Conservation (phyloP, 2,329 filamentous ascomycete species). For the Aureobasidium leucospermi region DNA sequence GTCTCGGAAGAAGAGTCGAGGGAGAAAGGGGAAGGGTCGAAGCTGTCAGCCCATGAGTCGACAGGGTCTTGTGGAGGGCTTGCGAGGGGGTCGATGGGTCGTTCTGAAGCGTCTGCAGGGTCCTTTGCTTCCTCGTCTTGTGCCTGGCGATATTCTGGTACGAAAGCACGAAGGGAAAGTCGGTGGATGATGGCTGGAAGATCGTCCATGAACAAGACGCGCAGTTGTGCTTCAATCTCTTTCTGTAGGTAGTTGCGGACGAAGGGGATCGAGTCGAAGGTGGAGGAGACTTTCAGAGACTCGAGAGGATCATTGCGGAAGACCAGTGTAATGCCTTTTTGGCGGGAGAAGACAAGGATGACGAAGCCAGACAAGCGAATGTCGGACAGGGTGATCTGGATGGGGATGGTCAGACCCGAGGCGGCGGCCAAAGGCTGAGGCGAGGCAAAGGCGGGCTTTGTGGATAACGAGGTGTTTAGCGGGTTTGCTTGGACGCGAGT, state of each 20-base stretch:
- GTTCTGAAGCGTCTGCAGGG: slow-evolving; percentile 21
- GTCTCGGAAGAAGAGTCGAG: slow-evolving; percentile 73
- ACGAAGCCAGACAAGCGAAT: slow-evolving; percentile 96
- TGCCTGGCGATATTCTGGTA: slow-evolving; percentile 70
- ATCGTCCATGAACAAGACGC: slow-evolving; percentile 96
- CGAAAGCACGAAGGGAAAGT: slow-evolving; percentile 80
- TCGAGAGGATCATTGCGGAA: slow-evolving; percentile 98
- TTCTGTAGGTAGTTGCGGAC: slow-evolving; percentile 94
- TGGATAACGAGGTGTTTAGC: slow-evolving; percentile 88
- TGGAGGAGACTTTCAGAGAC: slow-evolving; percentile 95
- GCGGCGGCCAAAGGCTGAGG: slow-evolving; percentile 86
- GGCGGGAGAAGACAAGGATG: slow-evolving; percentile 93
- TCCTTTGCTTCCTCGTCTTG: slow-evolving; percentile 49
- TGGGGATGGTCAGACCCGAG: slow-evolving; percentile 88
- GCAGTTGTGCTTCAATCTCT: slow-evolving; percentile 88
- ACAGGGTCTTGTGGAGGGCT: slow-evolving; percentile 55
- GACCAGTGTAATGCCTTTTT: slow-evolving; percentile 92
- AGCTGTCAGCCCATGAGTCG: slow-evolving; percentile 67
- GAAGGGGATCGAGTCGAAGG: slow-evolving; percentile 97
- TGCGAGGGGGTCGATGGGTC: slow-evolving; percentile 27
- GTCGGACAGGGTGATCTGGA: slow-evolving; percentile 92
- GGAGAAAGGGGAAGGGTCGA: slow-evolving; percentile 62
- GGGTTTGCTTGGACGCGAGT: slow-evolving; percentile 97
- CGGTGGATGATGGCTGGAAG: slow-evolving; percentile 93
- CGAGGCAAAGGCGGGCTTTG: slow-evolving; percentile 83